phyloP scores from a whole-genome alignment of 306 rosid genomes.

The Trifolium repens region DNA sequence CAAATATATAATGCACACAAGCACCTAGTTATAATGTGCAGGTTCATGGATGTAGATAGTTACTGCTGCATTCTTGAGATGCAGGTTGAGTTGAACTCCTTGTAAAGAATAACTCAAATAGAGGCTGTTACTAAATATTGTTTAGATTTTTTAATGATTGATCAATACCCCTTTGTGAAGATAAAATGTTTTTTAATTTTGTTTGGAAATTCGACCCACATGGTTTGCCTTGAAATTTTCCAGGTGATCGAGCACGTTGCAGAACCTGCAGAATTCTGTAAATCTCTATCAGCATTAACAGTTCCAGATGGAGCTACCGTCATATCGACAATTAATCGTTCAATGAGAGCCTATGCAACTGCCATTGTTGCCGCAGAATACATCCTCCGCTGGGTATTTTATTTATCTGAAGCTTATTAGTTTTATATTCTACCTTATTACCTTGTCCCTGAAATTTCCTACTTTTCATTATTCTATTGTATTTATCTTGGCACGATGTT shows the following conservation, averaged over 20 bases:
- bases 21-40: background rate
- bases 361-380: slow-evolving; percentile 92
- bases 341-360: slow-evolving; percentile 87
- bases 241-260: slow-evolving; percentile 97
- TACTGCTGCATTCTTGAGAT: slow-evolving; percentile 3
- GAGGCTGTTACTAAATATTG: background rate
- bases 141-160: slow-evolving; percentile 13
- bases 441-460: background rate
- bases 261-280: slow-evolving; percentile 90
- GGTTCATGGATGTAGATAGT: background rate
- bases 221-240: slow-evolving; percentile 19
- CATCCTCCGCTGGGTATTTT: slow-evolving; percentile 86
- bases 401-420: slow-evolving; percentile 27
- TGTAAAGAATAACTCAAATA: background rate
- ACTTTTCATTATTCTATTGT: background rate
- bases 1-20: slow-evolving; percentile 5
- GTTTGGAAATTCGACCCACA: slow-evolving; percentile 33
- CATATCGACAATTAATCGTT: slow-evolving; percentile 83
- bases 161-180: background rate
- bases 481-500: background rate
- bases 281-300: slow-evolving; percentile 79
- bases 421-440: background rate
- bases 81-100: slow-evolving; percentile 7
- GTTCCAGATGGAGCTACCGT: slow-evolving; percentile 77
- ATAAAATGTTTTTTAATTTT: slow-evolving; percentile 1